phyloP scores from a whole-genome alignment of 495 filamentous ascomycete species.

The Pyronema domesticum region DNA sequence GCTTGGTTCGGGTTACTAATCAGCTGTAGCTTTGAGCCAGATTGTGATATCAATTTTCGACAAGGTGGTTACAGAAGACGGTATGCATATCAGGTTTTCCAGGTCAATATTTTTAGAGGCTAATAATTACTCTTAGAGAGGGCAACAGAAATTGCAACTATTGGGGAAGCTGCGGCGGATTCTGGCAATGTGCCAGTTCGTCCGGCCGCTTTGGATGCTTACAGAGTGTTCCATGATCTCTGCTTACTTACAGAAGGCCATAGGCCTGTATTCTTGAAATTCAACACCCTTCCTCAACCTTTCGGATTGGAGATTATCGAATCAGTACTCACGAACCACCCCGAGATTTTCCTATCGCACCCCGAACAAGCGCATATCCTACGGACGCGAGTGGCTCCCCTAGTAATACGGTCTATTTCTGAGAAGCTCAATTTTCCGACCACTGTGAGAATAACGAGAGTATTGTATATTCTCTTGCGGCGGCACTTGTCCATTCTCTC shows the following conservation, averaged over 20 bases:
- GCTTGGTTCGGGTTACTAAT: not conserved
- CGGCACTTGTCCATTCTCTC: slow-evolving; percentile 56
- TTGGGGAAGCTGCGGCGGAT: slow-evolving; percentile 44
- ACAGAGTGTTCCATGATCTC: slow-evolving; percentile 75
- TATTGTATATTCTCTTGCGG: slow-evolving; percentile 61
- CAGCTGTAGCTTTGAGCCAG: slow-evolving; percentile 51
- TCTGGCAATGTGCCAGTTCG: slow-evolving; percentile 46
- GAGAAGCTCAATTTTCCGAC: slow-evolving; percentile 65
- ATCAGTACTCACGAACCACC: slow-evolving; percentile 69
- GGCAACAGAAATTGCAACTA: slow-evolving; percentile 33
- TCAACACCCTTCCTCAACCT: slow-evolving; percentile 54
- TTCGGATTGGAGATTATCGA: slow-evolving; percentile 86
- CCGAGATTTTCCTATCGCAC: slow-evolving; percentile 57
- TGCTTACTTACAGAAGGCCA: slow-evolving; percentile 75
- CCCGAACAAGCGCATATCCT: slow-evolving; percentile 65
- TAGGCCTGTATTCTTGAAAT: slow-evolving; percentile 57
- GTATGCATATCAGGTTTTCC: slow-evolving; percentile 27
- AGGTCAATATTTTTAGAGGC: not conserved
- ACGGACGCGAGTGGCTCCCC: slow-evolving; percentile 63
- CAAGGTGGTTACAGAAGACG: slow-evolving; percentile 68
- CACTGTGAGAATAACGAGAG: slow-evolving; percentile 62
- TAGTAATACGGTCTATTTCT: slow-evolving; percentile 58
- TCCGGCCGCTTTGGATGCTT: slow-evolving; percentile 69
- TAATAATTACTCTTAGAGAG: slow-evolving; percentile 24
- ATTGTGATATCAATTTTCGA: slow-evolving; percentile 84